phyloP scores from a whole-genome alignment of 176 grass and related monocot species.

The Oryza officinalis region DNA sequence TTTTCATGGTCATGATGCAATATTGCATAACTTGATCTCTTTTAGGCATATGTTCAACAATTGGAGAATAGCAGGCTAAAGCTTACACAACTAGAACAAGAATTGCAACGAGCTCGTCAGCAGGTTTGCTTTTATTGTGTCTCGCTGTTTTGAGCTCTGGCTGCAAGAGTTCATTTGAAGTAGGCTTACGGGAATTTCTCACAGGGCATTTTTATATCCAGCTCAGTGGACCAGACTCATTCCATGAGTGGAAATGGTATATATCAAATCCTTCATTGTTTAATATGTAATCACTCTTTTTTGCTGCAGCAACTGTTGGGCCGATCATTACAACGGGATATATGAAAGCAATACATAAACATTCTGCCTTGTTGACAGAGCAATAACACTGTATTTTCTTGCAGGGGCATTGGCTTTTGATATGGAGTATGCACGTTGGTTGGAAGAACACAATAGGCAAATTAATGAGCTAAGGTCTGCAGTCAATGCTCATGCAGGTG shows the following conservation, averaged over 20 bases:
- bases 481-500: slow-evolving; percentile 89
- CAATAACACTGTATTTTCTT: slow-evolving; percentile 29
- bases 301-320: slow-evolving; percentile 15
- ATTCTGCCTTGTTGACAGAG: slow-evolving; percentile 2
- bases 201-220: slow-evolving; percentile 99
- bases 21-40: slow-evolving; percentile 27
- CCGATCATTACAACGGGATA: not conserved
- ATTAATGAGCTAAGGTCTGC: slow-evolving; percentile 82
- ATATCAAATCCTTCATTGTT: slow-evolving; percentile 21
- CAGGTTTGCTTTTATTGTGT: slow-evolving; percentile 55
- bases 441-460: slow-evolving; percentile 93
- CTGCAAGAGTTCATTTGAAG: slow-evolving; percentile 9
- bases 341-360: slow-evolving; percentile 19
- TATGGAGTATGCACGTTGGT: slow-evolving; percentile 90
- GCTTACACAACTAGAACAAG: slow-evolving; percentile 97
- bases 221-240: slow-evolving; percentile 88
- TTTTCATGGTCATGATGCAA: not conserved
- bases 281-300: slow-evolving; percentile 38
- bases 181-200: slow-evolving; percentile 37
- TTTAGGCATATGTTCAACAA: slow-evolving; percentile 98
- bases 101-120: slow-evolving; percentile 93
- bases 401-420: slow-evolving; percentile 92
- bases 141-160: slow-evolving; percentile 25
- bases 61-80: slow-evolving; percentile 99
- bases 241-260: slow-evolving; percentile 86